phyloP scores from a whole-genome alignment of 1,139 yeast genomes.

The Geotrichum klebahnii region DNA sequence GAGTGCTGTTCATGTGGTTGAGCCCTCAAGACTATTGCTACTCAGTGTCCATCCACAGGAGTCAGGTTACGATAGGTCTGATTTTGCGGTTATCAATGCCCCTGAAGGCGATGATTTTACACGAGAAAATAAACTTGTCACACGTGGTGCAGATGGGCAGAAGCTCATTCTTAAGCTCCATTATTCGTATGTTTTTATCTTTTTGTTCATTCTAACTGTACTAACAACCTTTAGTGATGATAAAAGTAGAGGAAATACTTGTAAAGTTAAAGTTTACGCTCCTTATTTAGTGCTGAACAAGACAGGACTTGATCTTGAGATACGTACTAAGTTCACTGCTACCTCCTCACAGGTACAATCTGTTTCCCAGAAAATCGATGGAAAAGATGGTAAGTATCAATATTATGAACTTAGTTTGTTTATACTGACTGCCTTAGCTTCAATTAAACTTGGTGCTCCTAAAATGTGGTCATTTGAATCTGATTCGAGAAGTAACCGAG shows the following conservation, averaged over 20 bases:
- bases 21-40: slow-evolving; percentile 63
- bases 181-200: slow-evolving; percentile 46
- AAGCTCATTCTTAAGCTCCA: slow-evolving; percentile 58
- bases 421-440: slow-evolving; percentile 25
- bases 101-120: slow-evolving; percentile 50
- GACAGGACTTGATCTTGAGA: slow-evolving; percentile 61
- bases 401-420: background rate
- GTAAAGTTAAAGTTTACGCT: slow-evolving; percentile 57
- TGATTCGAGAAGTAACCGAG: slow-evolving; percentile 62
- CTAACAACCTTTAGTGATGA: slow-evolving; percentile 43
- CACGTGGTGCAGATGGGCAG: slow-evolving; percentile 56
- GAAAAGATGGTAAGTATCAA: background rate
- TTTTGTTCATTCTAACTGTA: slow-evolving; percentile 20
- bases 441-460: slow-evolving; percentile 47
- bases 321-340: slow-evolving; percentile 44
- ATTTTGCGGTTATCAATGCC: slow-evolving; percentile 68
- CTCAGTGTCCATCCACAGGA: slow-evolving; percentile 68
- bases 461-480: slow-evolving; percentile 79
- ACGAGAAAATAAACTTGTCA: slow-evolving; percentile 46
- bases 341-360: slow-evolving; percentile 12
- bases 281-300: slow-evolving; percentile 81
- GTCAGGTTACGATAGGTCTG: slow-evolving; percentile 64
- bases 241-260: slow-evolving; percentile 20
- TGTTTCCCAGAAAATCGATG: slow-evolving; percentile 19
- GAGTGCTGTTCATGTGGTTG: slow-evolving; percentile 75